Base-by-base conservation (phyloP, 1,284 basidiomycete genomes). In the Ganoderma lingzhi region DNA sequence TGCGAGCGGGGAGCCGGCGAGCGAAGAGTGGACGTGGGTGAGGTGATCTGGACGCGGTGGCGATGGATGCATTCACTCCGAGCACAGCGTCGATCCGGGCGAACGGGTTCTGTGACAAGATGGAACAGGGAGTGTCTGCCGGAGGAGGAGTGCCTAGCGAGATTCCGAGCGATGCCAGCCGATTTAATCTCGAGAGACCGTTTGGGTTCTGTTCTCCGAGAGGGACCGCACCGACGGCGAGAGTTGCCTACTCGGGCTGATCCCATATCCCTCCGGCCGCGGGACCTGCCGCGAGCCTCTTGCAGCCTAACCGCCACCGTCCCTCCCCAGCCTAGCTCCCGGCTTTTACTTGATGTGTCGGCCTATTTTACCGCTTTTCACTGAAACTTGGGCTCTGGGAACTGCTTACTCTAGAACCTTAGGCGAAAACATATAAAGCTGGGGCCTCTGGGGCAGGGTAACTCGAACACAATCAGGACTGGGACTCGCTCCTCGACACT, bases 281-380 rank as follows among this genome's bases (percentile, higher is more conserved):
- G 59, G 59, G 59, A 3, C 8, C 39, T 69, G 67, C 71, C 71
- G 71, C 67, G 63, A 69, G 70, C 68, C 63, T 70, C 66, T 62
- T 70, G 67, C 65, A 73, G 66, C 56, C 70, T 71, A 66, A 70
- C 72, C 73, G 69, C 71, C 69, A 72, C 69, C 39, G 62, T 71
- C 71, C 68, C 66, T 69, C 68, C 67, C 35, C 70, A 70, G 71
- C 72, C 73, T 69, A 67, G 70, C 66, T 69, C 62, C 60, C 64
- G 62, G 58, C 63, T 69, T 73, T 73, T 67, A 69, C 68, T 73
- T 73, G 68, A 76, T 75, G 75, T 66, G 70, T 74, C 66, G 71
- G 70, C 66, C 65, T 74, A 74, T 70, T 65, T 68, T 67, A 71
- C 68, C 69, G 69, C 64, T 59, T 72, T 68, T 65, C 68, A 66